Percentiles rank a stretch among this genome's conserved stretches.
phyloP scores from a whole-genome alignment of 306 rosid species.

The Sechiopsis laciniata region DNA sequence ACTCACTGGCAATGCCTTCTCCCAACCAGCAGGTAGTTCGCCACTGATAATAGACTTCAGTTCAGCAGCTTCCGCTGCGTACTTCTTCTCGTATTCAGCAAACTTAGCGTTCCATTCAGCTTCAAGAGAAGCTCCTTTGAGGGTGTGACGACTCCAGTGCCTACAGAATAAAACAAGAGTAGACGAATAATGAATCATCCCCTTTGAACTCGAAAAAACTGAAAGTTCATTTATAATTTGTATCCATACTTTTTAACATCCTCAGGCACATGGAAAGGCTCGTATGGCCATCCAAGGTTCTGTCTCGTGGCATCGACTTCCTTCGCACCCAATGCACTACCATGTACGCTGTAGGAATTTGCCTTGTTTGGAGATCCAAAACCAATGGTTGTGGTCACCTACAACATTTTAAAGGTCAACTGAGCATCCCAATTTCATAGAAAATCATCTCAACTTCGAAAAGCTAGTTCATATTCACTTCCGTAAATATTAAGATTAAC shows the following conservation, averaged over 20 bases:
- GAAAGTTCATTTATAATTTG: not conserved
- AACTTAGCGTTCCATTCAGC: conserved; percentile 90
- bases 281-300: conserved; percentile 87
- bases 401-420: not conserved
- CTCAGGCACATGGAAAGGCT: conserved; percentile 96
- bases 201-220: not conserved
- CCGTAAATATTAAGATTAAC: not conserved
- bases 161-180: conserved; percentile 29
- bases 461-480: not conserved
- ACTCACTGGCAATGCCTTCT: conserved; percentile 93
- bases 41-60: conserved; percentile 63
- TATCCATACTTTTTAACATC: conserved; percentile 72
- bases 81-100: conserved; percentile 86
- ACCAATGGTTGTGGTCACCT: conserved; percentile 97
- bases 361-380: conserved; percentile 98
- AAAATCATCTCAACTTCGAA: not conserved
- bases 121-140: conserved; percentile 75
- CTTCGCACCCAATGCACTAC: conserved; percentile 94
- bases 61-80: conserved; percentile 68
- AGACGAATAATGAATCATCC: not conserved
- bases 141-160: conserved; percentile 86
- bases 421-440: not conserved
- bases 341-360: conserved; percentile 90
- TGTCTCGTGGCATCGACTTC: conserved; percentile 95
- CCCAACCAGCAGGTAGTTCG: conserved; percentile 86